These are phyloP conservation scores for Aciculosporium take DNA, from an alignment of 2,329 filamentous ascomycete species.

Conservation along the genomic window DNA sequence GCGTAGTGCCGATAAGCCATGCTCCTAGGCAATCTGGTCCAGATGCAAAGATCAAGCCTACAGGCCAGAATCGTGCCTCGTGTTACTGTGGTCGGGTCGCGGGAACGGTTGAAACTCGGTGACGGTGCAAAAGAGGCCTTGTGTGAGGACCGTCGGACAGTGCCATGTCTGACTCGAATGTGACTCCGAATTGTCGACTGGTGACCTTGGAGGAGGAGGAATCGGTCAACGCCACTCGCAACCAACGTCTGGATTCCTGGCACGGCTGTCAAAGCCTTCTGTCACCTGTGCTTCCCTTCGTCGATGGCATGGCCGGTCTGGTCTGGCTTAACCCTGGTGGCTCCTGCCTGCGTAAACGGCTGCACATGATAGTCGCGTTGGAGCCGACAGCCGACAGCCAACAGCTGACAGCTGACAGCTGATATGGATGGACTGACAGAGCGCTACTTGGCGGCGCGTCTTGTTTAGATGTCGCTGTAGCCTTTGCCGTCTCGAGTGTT, in stretches of 20 bases:
- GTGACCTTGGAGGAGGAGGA: background rate
- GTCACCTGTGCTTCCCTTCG: background rate
- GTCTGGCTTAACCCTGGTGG: background rate
- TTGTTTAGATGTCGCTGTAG: background rate
- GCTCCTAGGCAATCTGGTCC: background rate
- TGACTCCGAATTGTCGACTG: background rate
- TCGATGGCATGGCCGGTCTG: background rate
- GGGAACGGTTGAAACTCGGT: background rate
- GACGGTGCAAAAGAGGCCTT: background rate
- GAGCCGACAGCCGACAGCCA: constrained; percentile 3
- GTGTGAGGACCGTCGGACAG: background rate
- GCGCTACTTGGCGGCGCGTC: background rate
- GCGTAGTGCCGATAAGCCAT: background rate
- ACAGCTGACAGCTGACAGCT: constrained; percentile 3
- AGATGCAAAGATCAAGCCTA: background rate
- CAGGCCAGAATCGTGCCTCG: background rate
- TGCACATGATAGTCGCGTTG: constrained; percentile 1
- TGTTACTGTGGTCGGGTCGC: background rate
- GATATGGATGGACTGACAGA: background rate
- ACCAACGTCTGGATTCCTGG: too few species aligned
- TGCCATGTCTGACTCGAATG: background rate
- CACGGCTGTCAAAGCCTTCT: background rate
- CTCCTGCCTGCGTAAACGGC: constrained; percentile 3
- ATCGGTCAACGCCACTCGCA: background rate
- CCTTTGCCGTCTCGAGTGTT: background rate